A percentile compares a stretch with the other conserved stretches of the same genome.
Evolutionary conservation across 2,329 filamentous ascomycete genomes (phyloP).

Genomic region (Arthroderma uncinatum): DNA sequence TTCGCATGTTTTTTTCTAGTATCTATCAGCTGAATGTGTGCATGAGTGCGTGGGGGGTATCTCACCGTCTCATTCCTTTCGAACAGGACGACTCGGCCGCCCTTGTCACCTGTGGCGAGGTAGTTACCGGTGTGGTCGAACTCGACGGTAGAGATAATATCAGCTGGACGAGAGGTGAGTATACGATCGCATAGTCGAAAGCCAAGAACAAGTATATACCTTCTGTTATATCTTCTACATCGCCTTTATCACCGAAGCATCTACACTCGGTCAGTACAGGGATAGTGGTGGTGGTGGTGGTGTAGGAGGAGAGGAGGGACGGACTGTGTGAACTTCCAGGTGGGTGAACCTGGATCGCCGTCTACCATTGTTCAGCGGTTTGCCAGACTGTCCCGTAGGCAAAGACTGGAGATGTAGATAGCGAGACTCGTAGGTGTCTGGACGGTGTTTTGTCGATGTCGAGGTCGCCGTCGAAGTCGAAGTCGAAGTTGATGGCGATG

Average conservation of each 20-base stretch:
- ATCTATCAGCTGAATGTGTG: neutral
- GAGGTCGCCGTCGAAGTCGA: neutral
- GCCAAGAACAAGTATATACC: slow-evolving; percentile 41
- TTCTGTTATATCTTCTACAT: slow-evolving; percentile 98
- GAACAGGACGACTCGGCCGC: slow-evolving; percentile 42
- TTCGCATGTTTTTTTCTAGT: slow-evolving; percentile 97
- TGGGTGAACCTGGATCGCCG: slow-evolving; percentile 84
- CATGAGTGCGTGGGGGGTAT: slow-evolving; percentile 16
- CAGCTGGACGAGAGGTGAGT: slow-evolving; percentile 25
- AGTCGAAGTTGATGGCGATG: neutral
- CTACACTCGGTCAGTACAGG: slow-evolving; percentile 37
- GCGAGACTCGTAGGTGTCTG: neutral
- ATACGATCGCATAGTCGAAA: slow-evolving; percentile 9
- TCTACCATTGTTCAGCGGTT: slow-evolving; percentile 76
- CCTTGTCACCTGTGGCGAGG: slow-evolving; percentile 43
- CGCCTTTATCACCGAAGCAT: slow-evolving; percentile 98
- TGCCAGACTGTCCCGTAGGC: no score
- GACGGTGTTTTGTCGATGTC: no score
- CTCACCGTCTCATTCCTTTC: slow-evolving; percentile 83
- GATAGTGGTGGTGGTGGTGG: slow-evolving; percentile 7
- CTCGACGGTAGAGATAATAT: slow-evolving; percentile 44
- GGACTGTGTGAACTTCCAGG: slow-evolving; percentile 99
- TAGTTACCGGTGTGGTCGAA: slow-evolving; percentile 45
- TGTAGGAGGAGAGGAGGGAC: slow-evolving; percentile 28
- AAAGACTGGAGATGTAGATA: neutral